Evolutionary conservation across 495 filamentous ascomycete genomes (phyloP), one percentile per base, ranked within the genome.

Genomic region (Trichoderma asperelloides): DNA sequence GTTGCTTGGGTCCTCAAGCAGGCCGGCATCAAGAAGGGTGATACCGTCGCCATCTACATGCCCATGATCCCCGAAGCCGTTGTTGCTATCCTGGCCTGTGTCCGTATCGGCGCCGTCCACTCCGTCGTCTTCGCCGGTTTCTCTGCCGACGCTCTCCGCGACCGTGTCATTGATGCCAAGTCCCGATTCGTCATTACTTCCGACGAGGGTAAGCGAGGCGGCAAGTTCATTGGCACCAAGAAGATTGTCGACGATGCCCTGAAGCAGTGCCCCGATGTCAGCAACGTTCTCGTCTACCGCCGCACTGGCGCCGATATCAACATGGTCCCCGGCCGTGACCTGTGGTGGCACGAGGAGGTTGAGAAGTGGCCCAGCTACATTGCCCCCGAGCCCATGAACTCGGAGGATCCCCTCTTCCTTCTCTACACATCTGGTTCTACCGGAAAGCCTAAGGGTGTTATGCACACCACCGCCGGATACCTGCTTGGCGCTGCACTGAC

Each of bases 41-140:
- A 99, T 77, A 96, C 94, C 3, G 93, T 99, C 60, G 96, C 92
- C 65, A 88, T 99, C 72, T 99, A 99, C 83, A 81, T 99, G 68
- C 95, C 95, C 75, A 99, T 99, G 95, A 94, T 99, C 74, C 95
- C 95, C 41, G 96, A 98, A 78, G 95, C 95, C 4, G 68, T 98
- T 64, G 82, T 98, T 73, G 89, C 96, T 37, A 90, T 99, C 80
- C 83, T 99, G 28, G 95, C 96, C 60, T 95, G 92, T 74, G 81
- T 87, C 28, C 90, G 95, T 76, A 96, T 99, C 70, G 95, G 95
- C 71, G 95, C 95, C 64, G 85, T 99, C 33, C 95, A 99, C 86
- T 98, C 96, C 15, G 96, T 99, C 51, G 93, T 99, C 67, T 99
- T 99, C 73, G 95, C 96, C 66, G 95, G 95, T 68, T 99, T 99